phyloP scores from a whole-genome alignment of 2,329 filamentous ascomycete genomes.

The Phaeosphaeriaceae sp. region DNA sequence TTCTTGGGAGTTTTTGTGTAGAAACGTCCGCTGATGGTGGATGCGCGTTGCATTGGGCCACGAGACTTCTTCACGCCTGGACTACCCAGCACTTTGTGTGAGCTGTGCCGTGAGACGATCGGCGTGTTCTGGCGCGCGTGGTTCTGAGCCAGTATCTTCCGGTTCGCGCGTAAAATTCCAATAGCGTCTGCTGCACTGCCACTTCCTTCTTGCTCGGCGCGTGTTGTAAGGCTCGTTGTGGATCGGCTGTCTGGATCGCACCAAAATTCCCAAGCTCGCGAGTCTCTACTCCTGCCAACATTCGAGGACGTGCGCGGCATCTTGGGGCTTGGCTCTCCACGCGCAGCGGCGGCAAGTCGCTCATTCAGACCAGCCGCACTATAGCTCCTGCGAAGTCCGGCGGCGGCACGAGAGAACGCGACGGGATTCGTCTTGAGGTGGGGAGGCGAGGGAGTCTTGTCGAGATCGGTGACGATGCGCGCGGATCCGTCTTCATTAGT shows the following conservation, averaged over 20 bases:
- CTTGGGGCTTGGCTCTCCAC: constrained; percentile 40
- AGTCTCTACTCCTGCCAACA: constrained; percentile 81
- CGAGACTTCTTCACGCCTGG: constrained; percentile 47
- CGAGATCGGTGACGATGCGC: constrained; percentile 75
- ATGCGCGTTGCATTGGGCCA: constrained; percentile 43
- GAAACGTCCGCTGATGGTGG: constrained; percentile 45
- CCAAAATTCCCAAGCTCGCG: constrained; percentile 89
- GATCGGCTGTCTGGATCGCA: constrained; percentile 82
- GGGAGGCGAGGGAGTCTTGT: constrained; percentile 72
- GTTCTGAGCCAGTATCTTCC: constrained; percentile 60
- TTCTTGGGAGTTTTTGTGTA: constrained; percentile 36
- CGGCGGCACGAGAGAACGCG: constrained; percentile 47
- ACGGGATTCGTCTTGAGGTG: constrained; percentile 59
- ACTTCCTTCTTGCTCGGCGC: constrained; percentile 79
- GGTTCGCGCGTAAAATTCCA: constrained; percentile 75
- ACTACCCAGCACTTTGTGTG: constrained; percentile 37
- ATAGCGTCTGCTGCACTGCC: constrained; percentile 84
- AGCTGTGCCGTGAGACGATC: constrained; percentile 33
- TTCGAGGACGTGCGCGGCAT: constrained; percentile 58
- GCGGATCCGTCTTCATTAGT: constrained; percentile 90
- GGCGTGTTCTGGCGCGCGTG: constrained; percentile 70
- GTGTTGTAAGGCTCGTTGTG: constrained; percentile 71
- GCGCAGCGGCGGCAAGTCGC: constrained; percentile 35
- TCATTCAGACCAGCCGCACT: constrained; percentile 64
- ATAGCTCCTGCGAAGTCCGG: constrained; percentile 71